Conservation (phyloP, 129 eudicot genomes). For the Logfia minima region DNA sequence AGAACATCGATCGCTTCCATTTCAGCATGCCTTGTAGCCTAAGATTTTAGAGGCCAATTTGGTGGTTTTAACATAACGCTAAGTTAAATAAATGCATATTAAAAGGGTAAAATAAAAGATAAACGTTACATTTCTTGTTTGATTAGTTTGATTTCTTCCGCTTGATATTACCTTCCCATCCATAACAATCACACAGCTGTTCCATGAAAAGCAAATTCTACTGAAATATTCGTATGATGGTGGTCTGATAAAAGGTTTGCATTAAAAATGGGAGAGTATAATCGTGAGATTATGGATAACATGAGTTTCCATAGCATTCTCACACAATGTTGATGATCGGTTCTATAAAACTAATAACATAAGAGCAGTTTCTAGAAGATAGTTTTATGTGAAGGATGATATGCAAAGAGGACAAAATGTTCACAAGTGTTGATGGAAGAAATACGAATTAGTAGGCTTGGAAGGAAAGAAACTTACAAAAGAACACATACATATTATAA, state of each 20-base stretch:
- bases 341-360: no score
- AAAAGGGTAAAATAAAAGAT: background rate
- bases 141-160: slow-evolving; percentile 79
- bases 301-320: background rate
- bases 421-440: background rate
- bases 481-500: background rate
- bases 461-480: background rate
- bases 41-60: slow-evolving; percentile 36
- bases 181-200: slow-evolving; percentile 75
- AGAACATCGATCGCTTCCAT: slow-evolving; percentile 76
- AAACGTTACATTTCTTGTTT: slow-evolving; percentile 67
- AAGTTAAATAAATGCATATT: background rate
- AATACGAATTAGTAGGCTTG: background rate
- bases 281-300: background rate
- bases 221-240: slow-evolving; percentile 1
- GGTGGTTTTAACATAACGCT: slow-evolving; percentile 14
- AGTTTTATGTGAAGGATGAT: background rate
- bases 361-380: background rate
- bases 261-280: background rate
- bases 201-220: background rate
- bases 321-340: background rate
- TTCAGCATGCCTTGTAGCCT: slow-evolving; percentile 92
- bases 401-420: background rate
- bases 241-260: background rate
- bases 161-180: slow-evolving; percentile 69